A percentile compares a stretch with the other conserved stretches of the same genome.
These are phyloP conservation scores for Cyclostephanos tholiformis DNA, from an alignment of 108 stramenopile species.

Conservation along the genomic window DNA sequence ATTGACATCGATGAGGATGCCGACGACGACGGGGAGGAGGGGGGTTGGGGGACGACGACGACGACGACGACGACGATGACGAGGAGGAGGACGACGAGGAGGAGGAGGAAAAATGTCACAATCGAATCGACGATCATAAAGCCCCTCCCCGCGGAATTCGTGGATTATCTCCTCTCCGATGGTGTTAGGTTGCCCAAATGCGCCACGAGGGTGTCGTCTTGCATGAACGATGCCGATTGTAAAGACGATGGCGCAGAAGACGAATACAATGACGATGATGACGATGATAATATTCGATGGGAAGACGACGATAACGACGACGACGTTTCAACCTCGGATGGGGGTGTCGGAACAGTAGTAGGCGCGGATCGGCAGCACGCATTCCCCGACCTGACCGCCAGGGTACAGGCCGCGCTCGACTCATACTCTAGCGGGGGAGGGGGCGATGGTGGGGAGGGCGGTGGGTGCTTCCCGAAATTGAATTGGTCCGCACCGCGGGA, in stretches of 20 bases:
- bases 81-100: background rate
- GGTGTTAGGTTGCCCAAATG: conserved; percentile 81
- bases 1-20: background rate
- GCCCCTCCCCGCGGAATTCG: conserved; percentile 67
- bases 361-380: conserved; percentile 5
- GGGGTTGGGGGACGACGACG: background rate
- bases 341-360: too few species aligned
- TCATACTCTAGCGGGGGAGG: conserved; percentile 16
- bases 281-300: too few species aligned
- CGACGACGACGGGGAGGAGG: background rate
- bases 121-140: conserved; percentile 62
- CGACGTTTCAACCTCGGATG: too few species aligned
- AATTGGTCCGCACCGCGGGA: conserved; percentile 93
- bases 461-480: conserved; percentile 78
- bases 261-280: conserved; percentile 23
- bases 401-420: conserved; percentile 35
- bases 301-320: too few species aligned
- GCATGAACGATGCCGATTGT: conserved; percentile 45
- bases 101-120: conserved; percentile 60
- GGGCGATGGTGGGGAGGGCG: conserved; percentile 50
- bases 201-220: conserved; percentile 64
- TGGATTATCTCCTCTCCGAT: conserved; percentile 78
- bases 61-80: background rate
- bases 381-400: conserved; percentile 36
- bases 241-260: background rate